These are phyloP conservation scores for Chalara sp. DNA, from an alignment of 2,329 filamentous ascomycete genomes.

Conservation along the genomic window DNA sequence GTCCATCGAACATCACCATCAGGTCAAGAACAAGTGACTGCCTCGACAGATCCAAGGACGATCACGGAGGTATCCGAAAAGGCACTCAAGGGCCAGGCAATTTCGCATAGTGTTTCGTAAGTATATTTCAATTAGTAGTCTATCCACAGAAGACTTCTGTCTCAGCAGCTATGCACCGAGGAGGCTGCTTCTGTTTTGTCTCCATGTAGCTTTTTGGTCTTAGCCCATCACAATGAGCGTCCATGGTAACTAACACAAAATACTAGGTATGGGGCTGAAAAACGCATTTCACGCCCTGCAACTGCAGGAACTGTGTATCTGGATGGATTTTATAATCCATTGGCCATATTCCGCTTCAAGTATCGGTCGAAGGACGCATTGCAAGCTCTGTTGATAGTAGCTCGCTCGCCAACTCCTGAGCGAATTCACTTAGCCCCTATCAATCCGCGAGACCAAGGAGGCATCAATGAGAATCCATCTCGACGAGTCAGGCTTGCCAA, in stretches of 20 bases:
- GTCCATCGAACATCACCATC: constrained; percentile 6
- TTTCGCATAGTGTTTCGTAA: constrained; percentile 6
- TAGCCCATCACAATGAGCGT: not conserved
- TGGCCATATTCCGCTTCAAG: constrained; percentile 4
- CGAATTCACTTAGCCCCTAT: not conserved
- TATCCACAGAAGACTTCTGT: too few species aligned
- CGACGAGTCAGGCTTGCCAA: constrained; percentile 9
- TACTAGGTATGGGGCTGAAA: not conserved
- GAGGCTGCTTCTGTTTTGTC: too few species aligned
- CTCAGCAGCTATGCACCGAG: too few species aligned
- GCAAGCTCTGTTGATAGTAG: not conserved
- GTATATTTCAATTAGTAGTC: not conserved
- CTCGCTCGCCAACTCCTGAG: not conserved
- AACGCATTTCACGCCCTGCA: not conserved
- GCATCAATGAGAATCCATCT: not conserved
- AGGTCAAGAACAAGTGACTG: not conserved
- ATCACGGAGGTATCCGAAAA: constrained; percentile 6
- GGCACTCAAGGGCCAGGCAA: constrained; percentile 3
- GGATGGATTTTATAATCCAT: not conserved
- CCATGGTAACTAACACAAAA: not conserved
- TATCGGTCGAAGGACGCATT: constrained; percentile 1
- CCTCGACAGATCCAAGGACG: not conserved
- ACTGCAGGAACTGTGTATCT: not conserved
- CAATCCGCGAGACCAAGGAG: not conserved
- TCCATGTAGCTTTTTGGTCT: not conserved